phyloP scores from a whole-genome alignment of 495 filamentous ascomycete species.

The Staphylotrichum tortipilum region DNA sequence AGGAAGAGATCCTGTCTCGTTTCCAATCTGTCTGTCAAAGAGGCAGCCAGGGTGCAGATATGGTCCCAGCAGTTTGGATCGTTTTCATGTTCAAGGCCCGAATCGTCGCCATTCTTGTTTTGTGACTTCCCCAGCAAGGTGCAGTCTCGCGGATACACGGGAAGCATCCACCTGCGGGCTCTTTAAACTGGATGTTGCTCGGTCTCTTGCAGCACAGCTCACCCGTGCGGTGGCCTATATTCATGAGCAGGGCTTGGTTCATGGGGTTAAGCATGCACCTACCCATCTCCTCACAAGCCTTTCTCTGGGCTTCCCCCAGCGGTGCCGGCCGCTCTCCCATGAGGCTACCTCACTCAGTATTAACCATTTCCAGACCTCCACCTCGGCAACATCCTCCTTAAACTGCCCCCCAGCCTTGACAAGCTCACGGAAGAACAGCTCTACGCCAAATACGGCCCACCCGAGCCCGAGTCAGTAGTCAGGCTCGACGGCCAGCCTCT shows the following conservation, averaged over 20 bases:
- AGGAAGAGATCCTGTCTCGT: constrained; percentile 8
- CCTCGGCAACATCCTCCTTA: constrained; percentile 30
- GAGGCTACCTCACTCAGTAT: neutral
- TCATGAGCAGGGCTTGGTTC: constrained; percentile 29
- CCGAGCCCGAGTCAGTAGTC: constrained; percentile 15
- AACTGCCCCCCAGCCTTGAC: constrained; percentile 28
- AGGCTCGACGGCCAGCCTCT: constrained; percentile 16
- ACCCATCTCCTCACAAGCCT: neutral
- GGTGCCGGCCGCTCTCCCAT: neutral
- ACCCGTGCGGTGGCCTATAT: constrained; percentile 25
- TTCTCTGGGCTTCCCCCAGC: no score
- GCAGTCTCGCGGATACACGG: constrained; percentile 26
- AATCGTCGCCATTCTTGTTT: constrained; percentile 39
- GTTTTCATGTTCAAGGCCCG: constrained; percentile 33
- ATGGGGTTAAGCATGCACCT: constrained; percentile 19
- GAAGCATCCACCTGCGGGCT: constrained; percentile 25
- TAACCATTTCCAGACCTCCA: constrained; percentile 21
- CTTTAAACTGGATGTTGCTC: constrained; percentile 35
- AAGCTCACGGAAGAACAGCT: constrained; percentile 24
- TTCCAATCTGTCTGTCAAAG: neutral
- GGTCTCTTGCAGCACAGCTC: constrained; percentile 35
- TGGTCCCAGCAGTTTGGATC: constrained; percentile 32
- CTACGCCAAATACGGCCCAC: constrained; percentile 26
- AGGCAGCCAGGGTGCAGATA: no score
- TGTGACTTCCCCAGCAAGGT: constrained; percentile 23